A percentile compares a stretch with the other conserved stretches of the same genome.
Evolutionary conservation across 345 rosid genomes (phyloP).

Genomic region (Populus davidiana): DNA sequence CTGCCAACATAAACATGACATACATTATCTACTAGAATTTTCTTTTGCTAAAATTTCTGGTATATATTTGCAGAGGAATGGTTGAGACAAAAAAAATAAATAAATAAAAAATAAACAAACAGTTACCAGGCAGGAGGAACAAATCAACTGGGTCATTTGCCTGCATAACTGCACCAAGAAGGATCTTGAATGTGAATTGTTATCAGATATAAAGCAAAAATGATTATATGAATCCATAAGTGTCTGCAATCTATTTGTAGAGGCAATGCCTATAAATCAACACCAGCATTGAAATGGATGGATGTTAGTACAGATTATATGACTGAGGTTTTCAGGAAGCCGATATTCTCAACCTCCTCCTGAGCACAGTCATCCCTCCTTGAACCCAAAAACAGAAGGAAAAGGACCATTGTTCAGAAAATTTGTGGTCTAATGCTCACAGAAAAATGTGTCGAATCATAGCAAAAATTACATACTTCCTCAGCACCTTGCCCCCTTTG

Average conservation of each 20-base stretch:
- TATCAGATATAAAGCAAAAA: neutral
- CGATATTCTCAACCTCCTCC: no score
- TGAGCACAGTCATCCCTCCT: no score
- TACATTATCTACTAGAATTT: neutral
- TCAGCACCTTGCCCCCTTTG: no score
- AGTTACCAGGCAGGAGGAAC: constrained; percentile 75
- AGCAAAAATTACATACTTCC: no score
- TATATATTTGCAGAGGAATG: neutral
- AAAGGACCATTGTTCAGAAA: no score
- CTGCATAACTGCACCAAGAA: constrained; percentile 60
- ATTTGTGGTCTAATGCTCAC: no score
- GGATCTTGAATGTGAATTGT: constrained; percentile 4
- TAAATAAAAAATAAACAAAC: neutral
- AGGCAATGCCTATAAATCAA: neutral
- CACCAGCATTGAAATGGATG: no score
- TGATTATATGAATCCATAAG: neutral
- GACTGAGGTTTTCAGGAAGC: no score
- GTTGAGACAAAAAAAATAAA: neutral
- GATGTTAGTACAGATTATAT: no score
- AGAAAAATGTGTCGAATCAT: no score
- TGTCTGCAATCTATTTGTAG: neutral
- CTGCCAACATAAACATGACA: constrained; percentile 34
- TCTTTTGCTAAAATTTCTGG: neutral
- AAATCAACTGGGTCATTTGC: constrained; percentile 76
- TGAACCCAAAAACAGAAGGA: no score